phyloP scores from a whole-genome alignment of 108 stramenopile species.

The Pseudonitzschia multiseries region DNA sequence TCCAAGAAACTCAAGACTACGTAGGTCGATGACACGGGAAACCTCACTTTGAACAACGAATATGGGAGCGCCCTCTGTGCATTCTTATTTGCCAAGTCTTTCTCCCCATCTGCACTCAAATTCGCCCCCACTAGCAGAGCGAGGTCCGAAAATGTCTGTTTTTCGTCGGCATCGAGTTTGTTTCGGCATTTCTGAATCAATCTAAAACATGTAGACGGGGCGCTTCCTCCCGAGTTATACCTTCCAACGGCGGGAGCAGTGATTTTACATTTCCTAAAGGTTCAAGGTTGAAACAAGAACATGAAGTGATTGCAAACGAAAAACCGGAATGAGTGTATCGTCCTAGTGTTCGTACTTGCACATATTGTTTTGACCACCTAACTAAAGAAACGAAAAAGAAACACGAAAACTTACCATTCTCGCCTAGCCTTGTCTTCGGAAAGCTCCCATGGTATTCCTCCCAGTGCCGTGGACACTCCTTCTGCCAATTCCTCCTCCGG shows the following conservation, averaged over 20 bases:
- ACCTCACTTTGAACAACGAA: slow-evolving; percentile 63
- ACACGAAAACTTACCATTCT: slow-evolving; percentile 62
- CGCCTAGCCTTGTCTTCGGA: slow-evolving; percentile 36
- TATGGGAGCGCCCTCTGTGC: slow-evolving; percentile 48
- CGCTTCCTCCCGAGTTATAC: slow-evolving; percentile 9
- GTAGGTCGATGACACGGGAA: slow-evolving; percentile 72
- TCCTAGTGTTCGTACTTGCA: background rate
- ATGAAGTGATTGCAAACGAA: too few relatives aligned
- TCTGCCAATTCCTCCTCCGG: slow-evolving; percentile 74
- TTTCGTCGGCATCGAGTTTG: slow-evolving; percentile 47
- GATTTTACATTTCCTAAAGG: slow-evolving; percentile 57
- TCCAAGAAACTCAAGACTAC: slow-evolving; percentile 82
- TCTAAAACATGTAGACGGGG: slow-evolving; percentile 52
- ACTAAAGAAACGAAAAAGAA: background rate
- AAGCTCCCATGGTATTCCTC: slow-evolving; percentile 54
- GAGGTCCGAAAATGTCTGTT: slow-evolving; percentile 54
- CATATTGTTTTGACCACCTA: background rate
- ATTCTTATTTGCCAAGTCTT: slow-evolving; percentile 28
- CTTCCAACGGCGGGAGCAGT: slow-evolving; percentile 46
- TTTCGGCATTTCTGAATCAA: slow-evolving; percentile 57
- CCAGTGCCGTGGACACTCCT: slow-evolving; percentile 55
- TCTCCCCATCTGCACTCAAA: slow-evolving; percentile 50
- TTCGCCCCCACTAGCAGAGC: slow-evolving; percentile 62
- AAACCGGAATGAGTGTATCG: background rate
- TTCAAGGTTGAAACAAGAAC: background rate